Conservation (phyloP, 2,329 filamentous ascomycete genomes). For the Colletotrichum gloeosporioides region DNA sequence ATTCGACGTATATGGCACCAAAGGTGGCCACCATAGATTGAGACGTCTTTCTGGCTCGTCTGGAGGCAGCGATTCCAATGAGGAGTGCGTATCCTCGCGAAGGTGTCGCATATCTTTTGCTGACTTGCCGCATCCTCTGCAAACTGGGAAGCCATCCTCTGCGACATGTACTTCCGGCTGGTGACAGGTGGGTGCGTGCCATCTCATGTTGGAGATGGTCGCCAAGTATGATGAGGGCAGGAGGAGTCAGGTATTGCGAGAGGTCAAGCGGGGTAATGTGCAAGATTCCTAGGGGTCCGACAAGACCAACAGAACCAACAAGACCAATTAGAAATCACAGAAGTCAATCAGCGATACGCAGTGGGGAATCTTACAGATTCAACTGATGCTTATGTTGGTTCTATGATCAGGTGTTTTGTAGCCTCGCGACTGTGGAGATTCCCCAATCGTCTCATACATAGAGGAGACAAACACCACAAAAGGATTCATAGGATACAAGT, state of each 20-base stretch:
- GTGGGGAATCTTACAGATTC: background rate
- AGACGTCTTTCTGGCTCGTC: background rate
- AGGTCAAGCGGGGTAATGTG: background rate
- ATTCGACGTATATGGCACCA: background rate
- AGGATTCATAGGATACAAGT: background rate
- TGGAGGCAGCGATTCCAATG: background rate
- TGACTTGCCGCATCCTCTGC: background rate
- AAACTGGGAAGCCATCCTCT: background rate
- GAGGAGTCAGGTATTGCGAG: background rate
- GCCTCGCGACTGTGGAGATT: background rate
- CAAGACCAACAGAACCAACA: background rate
- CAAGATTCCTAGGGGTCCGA: background rate
- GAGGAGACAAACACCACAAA: background rate
- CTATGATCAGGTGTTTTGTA: background rate
- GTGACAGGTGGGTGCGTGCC: background rate
- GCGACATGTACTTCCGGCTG: background rate
- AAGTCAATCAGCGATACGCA: background rate
- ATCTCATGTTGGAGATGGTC: background rate
- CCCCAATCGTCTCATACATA: background rate
- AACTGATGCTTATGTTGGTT: background rate
- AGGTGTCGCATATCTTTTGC: background rate
- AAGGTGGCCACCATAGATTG: background rate
- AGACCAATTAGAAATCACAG: background rate
- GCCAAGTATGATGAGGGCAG: background rate
- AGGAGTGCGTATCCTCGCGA: background rate